Evolutionary conservation across 2,329 filamentous ascomycete genomes (phyloP).

Genomic region (Pseudogymnoascus sp.): DNA sequence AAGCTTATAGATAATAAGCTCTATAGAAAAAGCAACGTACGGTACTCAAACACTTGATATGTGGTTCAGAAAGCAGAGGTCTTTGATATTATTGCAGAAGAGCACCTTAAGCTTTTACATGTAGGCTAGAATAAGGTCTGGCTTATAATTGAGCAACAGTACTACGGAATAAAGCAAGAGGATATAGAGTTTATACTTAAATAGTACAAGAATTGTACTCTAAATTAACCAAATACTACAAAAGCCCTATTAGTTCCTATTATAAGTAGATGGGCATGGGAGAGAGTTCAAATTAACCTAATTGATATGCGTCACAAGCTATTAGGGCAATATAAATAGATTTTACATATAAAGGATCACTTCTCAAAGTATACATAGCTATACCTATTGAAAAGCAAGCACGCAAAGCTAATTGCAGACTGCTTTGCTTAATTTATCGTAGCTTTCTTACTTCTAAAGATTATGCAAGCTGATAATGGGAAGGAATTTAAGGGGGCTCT

Average conservation of each 20-base stretch:
- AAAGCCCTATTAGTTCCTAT: conserved; percentile 5
- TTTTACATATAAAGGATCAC: conserved; percentile 17
- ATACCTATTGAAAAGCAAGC: conserved; percentile 15
- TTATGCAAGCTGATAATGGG: conserved; percentile 18
- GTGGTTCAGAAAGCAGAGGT: too few species aligned
- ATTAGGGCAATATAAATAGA: conserved; percentile 15
- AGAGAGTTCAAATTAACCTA: conserved; percentile 17
- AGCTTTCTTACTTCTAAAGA: conserved; percentile 11
- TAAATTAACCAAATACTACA: too few species aligned
- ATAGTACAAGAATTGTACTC: too few species aligned
- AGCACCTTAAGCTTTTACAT: not conserved
- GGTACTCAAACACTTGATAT: too few species aligned
- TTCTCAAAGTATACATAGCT: conserved; percentile 18
- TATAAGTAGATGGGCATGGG: not conserved
- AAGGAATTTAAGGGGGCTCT: not conserved
- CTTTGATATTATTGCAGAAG: not conserved
- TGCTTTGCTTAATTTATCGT: conserved; percentile 9
- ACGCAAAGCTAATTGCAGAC: conserved; percentile 5
- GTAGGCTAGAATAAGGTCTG: not conserved
- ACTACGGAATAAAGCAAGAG: too few species aligned
- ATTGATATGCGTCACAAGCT: conserved; percentile 16
- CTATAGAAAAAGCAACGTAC: too few species aligned
- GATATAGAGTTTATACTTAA: too few species aligned
- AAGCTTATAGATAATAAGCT: too few species aligned
- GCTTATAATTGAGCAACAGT: not conserved